Percentiles rank a stretch among this genome's conserved stretches.
Evolutionary conservation across 1,139 yeast genomes (phyloP).

Genomic region (Hanseniaspora uvarum): DNA sequence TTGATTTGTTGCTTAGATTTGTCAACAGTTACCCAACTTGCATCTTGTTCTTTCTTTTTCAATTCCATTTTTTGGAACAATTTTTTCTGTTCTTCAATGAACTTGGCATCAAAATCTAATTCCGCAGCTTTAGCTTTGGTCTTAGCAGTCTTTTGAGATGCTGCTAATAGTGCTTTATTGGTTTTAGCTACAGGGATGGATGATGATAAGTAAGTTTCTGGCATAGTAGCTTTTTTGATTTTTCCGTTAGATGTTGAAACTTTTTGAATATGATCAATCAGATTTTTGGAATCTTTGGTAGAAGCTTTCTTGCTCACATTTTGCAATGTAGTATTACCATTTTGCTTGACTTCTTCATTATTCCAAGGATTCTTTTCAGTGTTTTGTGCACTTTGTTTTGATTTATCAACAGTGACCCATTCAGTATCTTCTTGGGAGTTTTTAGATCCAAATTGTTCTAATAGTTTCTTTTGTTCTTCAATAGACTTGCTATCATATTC

Average conservation of each 20-base stretch:
- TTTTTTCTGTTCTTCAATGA: conserved; percentile 13
- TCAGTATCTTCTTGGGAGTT: conserved; percentile 4
- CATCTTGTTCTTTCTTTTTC: conserved; percentile 12
- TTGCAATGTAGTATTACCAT: background rate
- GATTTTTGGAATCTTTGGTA: conserved; percentile 19
- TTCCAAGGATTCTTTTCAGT: background rate
- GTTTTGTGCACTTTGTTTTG: background rate
- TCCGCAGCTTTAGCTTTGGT: background rate
- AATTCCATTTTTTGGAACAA: conserved; percentile 1
- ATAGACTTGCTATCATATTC: conserved; percentile 1
- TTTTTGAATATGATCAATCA: conserved; percentile 3
- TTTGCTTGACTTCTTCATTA: background rate
- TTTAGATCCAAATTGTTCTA: background rate
- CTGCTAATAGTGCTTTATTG: conserved; percentile 12
- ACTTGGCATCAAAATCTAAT: conserved; percentile 1
- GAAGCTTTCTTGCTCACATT: background rate
- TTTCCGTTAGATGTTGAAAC: conserved; percentile 10
- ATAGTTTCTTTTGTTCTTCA: conserved; percentile 10
- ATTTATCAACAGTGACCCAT: conserved; percentile 17
- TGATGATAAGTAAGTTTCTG: conserved; percentile 17
- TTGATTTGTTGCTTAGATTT: conserved; percentile 2
- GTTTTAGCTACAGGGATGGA: conserved; percentile 3
- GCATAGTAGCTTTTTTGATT: conserved; percentile 15
- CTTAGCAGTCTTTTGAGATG: conserved; percentile 21
- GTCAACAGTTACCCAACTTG: conserved; percentile 16